Evolutionary conservation across 345 rosid species (phyloP).

Genomic region (Bruguiera parviflora): DNA sequence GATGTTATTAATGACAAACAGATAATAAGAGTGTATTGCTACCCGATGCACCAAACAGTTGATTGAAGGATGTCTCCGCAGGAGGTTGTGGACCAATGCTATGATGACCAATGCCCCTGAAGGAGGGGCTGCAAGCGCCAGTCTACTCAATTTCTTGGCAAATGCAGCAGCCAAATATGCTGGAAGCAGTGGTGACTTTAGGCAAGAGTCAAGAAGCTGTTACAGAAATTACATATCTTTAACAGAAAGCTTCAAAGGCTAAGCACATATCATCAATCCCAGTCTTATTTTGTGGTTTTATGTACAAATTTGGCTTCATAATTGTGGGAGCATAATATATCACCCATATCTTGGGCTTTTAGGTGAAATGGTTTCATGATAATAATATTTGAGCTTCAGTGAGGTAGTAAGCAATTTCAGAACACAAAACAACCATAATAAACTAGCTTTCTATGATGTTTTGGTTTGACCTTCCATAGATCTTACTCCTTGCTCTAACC

Average conservation of each 20-base stretch:
- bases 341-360: too few relatives aligned
- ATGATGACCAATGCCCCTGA: conserved; percentile 75
- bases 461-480: background rate
- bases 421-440: background rate
- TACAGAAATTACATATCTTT: conserved; percentile 15
- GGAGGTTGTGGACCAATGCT: conserved; percentile 82
- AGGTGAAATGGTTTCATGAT: too few relatives aligned
- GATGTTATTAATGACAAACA: too few relatives aligned
- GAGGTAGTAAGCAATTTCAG: background rate
- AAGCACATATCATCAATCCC: background rate
- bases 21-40: conserved; percentile 11
- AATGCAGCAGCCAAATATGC: conserved; percentile 96
- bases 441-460: background rate
- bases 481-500: background rate
- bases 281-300: background rate
- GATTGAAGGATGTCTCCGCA: conserved; percentile 87
- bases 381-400: too few relatives aligned
- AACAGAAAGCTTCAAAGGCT: background rate
- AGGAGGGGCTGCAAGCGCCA: conserved; percentile 73
- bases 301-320: too few relatives aligned
- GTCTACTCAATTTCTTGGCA: conserved; percentile 79
- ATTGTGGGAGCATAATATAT: too few relatives aligned
- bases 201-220: conserved; percentile 95
- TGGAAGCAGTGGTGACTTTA: conserved; percentile 91
- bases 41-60: conserved; percentile 89